Percentiles rank a stretch among this genome's conserved stretches.
phyloP scores from a whole-genome alignment of 306 rosid species.

The Prunus dulcis region DNA sequence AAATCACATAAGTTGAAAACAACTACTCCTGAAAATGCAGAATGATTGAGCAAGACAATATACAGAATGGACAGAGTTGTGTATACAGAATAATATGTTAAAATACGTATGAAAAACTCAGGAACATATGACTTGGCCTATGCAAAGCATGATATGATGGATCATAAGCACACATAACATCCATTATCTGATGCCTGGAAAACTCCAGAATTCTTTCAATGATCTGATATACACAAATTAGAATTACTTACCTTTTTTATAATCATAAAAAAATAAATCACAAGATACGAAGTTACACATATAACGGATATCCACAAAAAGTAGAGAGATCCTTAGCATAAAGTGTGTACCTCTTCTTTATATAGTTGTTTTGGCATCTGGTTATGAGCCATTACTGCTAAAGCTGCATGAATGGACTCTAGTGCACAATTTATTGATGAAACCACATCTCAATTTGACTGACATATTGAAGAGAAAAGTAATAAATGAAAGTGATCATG shows the following conservation, averaged over 20 bases:
- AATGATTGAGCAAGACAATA: neutral
- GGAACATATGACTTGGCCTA: slow-evolving; percentile 42
- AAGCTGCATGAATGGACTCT: slow-evolving; percentile 95
- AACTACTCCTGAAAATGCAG: neutral
- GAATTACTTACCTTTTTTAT: slow-evolving; percentile 17
- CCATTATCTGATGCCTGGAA: slow-evolving; percentile 86
- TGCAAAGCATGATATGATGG: slow-evolving; percentile 88
- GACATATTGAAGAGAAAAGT: slow-evolving; percentile 33
- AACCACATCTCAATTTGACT: slow-evolving; percentile 77
- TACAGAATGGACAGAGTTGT: neutral
- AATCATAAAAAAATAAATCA: neutral
- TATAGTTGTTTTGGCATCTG: slow-evolving; percentile 94
- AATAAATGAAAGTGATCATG: neutral
- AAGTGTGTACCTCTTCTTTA: slow-evolving; percentile 77
- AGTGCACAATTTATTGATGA: slow-evolving; percentile 70
- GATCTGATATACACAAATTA: slow-evolving; percentile 45
- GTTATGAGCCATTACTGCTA: slow-evolving; percentile 75
- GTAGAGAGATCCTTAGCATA: neutral
- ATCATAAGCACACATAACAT: slow-evolving; percentile 90
- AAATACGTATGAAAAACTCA: neutral
- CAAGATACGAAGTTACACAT: neutral
- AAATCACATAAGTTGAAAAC: neutral
- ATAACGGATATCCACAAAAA: slow-evolving; percentile 1
- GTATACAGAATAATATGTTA: neutral
- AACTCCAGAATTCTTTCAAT: slow-evolving; percentile 97